Base-by-base conservation (phyloP, 129 eudicot genomes). In the Pulicaria dysenterica region DNA sequence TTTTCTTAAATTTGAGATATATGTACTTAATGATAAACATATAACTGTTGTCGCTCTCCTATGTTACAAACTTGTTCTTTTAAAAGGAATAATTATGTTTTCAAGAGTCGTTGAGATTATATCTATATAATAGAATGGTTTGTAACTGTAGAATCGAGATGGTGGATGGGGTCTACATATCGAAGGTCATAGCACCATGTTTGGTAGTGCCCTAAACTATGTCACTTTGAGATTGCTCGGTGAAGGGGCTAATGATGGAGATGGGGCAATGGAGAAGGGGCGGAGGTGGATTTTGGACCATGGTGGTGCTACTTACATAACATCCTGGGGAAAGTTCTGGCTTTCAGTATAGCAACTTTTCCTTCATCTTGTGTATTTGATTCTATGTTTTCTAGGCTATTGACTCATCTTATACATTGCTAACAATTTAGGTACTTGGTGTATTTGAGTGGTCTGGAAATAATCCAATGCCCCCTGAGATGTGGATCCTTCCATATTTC, bases 161-260 rank as follows among this genome's bases (percentile, higher is more conserved):
- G 98, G 98, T 84, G 98, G 98, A 24, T 94, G 98, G 98, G 98
- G 98, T 69, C 86, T 94, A 81, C 98, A 94, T 81, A 94, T 90
- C 53, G 98, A 94, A 80, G 97, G 98, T 11, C 88, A 85, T 64
- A 94, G 98, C 81, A 90, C 95, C 66, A 94, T 94, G 98, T 90
- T 94, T 82, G 95, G 98, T 69, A 83, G 93, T 76, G 86, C 80
- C 55, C 68, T 94, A 84, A 87, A 82, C 76, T 94, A 94, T 76
- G 96, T 94, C 48, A 84, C 98, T 60, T 77, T 94, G 77, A 90
- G 98, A 82, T 83, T 94, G 81, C 93, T 93, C 43, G 98, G 96
- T 5, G 96, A 93, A 84, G 96, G 84, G 64, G 73, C 92, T 8
- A 82, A 86, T 79, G 95, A 83, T 78, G 97, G 96, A 57, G 83